Evolutionary conservation across 192 early-diverging fungal genomes (phyloP).

Genomic region (Funneliformis geosporum): DNA sequence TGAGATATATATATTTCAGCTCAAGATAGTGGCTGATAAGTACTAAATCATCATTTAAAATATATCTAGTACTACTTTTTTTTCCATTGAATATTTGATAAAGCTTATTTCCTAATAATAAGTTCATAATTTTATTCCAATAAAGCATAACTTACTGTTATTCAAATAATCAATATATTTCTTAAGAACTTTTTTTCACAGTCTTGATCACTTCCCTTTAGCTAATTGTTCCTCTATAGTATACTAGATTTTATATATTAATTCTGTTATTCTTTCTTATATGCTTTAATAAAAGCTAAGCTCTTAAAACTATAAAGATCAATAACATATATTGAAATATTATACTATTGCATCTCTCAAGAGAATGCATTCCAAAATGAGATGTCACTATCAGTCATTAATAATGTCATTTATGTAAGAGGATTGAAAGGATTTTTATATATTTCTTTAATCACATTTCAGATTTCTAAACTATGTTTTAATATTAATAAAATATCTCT

Average conservation of each 20-base stretch:
- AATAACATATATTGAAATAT: constrained; percentile 15
- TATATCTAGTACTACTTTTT: too few relatives aligned
- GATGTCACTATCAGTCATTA: constrained; percentile 3
- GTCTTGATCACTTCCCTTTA: background rate
- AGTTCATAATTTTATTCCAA: too few relatives aligned
- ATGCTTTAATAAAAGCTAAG: constrained; percentile 21
- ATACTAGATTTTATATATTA: constrained; percentile 27
- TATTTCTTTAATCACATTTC: constrained; percentile 22
- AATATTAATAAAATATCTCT: background rate
- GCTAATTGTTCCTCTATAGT: background rate
- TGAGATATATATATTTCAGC: too few relatives aligned
- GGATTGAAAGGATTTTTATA: constrained; percentile 17
- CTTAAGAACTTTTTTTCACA: too few relatives aligned
- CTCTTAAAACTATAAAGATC: constrained; percentile 21
- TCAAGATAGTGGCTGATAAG: too few relatives aligned
- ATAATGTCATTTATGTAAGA: constrained; percentile 7
- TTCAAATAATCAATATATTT: too few relatives aligned
- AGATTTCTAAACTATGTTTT: constrained; percentile 21
- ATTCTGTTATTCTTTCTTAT: background rate
- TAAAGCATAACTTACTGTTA: too few relatives aligned
- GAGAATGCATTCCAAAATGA: background rate
- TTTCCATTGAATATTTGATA: too few relatives aligned
- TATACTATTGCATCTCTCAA: constrained; percentile 14
- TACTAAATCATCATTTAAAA: too few relatives aligned
- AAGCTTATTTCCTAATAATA: too few relatives aligned